Percentiles rank a stretch among this genome's conserved stretches.
Evolutionary conservation across 1,139 yeast genomes (phyloP).

Genomic region (Protomyces pachydermus): DNA sequence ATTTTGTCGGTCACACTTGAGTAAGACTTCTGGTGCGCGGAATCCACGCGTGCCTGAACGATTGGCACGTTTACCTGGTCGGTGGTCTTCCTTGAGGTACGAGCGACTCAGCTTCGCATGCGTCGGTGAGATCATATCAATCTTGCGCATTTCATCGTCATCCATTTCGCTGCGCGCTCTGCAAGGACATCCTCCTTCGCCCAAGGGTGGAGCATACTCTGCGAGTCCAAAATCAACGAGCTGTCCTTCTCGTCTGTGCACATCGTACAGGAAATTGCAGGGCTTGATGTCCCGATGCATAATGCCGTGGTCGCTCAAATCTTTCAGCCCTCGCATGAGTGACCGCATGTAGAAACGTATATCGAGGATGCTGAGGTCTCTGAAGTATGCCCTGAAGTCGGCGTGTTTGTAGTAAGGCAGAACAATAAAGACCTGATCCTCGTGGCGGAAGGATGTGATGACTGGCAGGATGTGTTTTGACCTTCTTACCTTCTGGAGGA

Average conservation of each 20-base stretch:
- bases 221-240: constrained; percentile 92
- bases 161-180: constrained; percentile 14
- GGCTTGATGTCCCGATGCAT: constrained; percentile 91
- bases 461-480: constrained; percentile 78
- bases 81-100: constrained; percentile 68
- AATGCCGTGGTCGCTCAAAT: constrained; percentile 68
- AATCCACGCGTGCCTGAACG: constrained; percentile 98
- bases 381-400: constrained; percentile 73
- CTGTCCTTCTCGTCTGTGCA: constrained; percentile 70
- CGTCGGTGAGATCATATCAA: constrained; percentile 10
- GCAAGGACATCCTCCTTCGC: constrained; percentile 29
- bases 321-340: constrained; percentile 66
- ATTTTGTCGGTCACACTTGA: constrained; percentile 80
- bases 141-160: constrained; percentile 12
- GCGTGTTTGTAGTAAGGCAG: constrained; percentile 87
- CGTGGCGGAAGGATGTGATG: constrained; percentile 75
- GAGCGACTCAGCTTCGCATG: constrained; percentile 48
- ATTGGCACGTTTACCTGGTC: constrained; percentile 89
- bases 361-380: constrained; percentile 73
- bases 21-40: constrained; percentile 87
- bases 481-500: constrained; percentile 63
- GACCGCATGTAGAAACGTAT: constrained; percentile 77
- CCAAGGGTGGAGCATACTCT: constrained; percentile 41
- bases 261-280: constrained; percentile 69
- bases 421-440: constrained; percentile 90